A percentile compares a stretch with the other conserved stretches of the same genome.
These are phyloP conservation scores for Solanum arcanum DNA, from an alignment of 257 asterid genomes.

Conservation along the genomic window DNA sequence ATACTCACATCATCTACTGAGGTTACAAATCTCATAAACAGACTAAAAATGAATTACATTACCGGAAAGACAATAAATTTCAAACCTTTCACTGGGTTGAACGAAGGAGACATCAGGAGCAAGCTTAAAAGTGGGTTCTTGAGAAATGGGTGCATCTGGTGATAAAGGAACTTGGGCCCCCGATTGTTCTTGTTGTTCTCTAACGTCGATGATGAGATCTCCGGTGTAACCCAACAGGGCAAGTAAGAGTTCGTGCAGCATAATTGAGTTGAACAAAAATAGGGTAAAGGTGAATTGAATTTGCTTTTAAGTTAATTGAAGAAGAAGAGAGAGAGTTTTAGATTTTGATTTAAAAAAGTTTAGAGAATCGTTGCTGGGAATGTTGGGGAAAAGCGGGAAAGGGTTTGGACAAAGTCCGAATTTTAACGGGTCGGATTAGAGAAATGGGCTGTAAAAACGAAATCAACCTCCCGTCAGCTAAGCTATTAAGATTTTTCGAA, in stretches of 20 bases:
- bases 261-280: constrained; percentile 3
- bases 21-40: background rate
- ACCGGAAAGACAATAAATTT: background rate
- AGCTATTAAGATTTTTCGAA: too few relatives aligned
- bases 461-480: background rate
- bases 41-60: background rate
- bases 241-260: constrained; percentile 88
- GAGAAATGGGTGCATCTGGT: constrained; percentile 58
- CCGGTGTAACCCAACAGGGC: constrained; percentile 93
- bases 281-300: background rate
- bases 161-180: constrained; percentile 33
- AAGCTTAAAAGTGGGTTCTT: constrained; percentile 66
- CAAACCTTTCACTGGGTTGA: constrained; percentile 78
- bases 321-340: background rate
- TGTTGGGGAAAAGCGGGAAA: background rate
- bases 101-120: constrained; percentile 81
- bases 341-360: background rate
- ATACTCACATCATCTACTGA: background rate
- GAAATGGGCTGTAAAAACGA: background rate
- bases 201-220: constrained; percentile 81
- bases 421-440: background rate
- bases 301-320: background rate
- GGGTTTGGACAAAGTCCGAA: background rate
- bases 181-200: constrained; percentile 41
- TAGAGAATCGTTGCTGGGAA: background rate